Conservation (phyloP, 2,329 filamentous ascomycete genomes). For the Penicillium psychrosexuale region DNA sequence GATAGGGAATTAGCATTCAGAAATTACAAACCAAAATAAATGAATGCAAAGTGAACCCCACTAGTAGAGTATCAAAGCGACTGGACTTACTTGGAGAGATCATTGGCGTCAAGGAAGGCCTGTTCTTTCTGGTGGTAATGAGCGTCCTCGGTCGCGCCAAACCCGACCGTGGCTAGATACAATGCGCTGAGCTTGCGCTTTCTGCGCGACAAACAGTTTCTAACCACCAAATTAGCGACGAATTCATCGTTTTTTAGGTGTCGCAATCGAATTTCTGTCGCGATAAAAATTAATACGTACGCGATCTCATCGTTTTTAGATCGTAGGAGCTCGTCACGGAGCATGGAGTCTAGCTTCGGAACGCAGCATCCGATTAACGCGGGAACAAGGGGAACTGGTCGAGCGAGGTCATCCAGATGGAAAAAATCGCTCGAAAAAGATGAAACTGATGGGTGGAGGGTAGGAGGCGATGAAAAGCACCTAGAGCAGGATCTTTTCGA, state of each 20-base stretch:
- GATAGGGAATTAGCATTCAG: slow-evolving; percentile 20
- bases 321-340: slow-evolving; percentile 50
- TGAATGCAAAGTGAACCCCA: not conserved
- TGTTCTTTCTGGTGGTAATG: slow-evolving; percentile 50
- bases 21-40: slow-evolving; percentile 2
- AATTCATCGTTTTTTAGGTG: slow-evolving; percentile 16
- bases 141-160: slow-evolving; percentile 51
- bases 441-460: slow-evolving; percentile 42
- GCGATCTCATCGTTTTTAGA: slow-evolving; percentile 52
- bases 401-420: slow-evolving; percentile 44
- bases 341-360: slow-evolving; percentile 49
- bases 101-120: slow-evolving; percentile 57
- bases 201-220: slow-evolving; percentile 67
- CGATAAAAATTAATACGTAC: slow-evolving; percentile 41
- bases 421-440: slow-evolving; percentile 46
- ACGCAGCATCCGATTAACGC: slow-evolving; percentile 51
- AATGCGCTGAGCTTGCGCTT: slow-evolving; percentile 90
- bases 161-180: slow-evolving; percentile 71
- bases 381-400: slow-evolving; percentile 41
- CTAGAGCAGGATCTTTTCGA: slow-evolving; percentile 17
- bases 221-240: slow-evolving; percentile 41
- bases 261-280: not conserved
- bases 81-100: slow-evolving; percentile 54
- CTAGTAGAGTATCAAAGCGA: slow-evolving; percentile 8
- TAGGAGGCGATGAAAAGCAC: slow-evolving; percentile 36